Evolutionary conservation across 768 basidiomycete genomes (phyloP).

Genomic region (Amanita jacksonii): DNA sequence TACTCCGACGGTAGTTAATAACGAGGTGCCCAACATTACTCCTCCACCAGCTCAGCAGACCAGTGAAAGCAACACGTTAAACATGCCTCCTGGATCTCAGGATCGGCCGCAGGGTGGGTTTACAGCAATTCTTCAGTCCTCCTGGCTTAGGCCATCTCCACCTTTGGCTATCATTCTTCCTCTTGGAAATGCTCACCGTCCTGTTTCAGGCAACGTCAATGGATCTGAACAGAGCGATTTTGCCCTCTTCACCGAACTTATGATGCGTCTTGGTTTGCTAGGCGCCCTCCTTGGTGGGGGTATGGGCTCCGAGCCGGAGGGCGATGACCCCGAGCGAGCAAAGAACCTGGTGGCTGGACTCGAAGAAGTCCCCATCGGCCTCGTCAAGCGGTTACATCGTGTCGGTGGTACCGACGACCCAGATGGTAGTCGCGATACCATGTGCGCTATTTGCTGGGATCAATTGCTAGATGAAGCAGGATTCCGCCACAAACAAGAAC

Average conservation of each 20-base stretch:
- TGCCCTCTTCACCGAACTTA: slow-evolving; percentile 8
- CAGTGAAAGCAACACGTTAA: neutral
- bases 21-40: neutral
- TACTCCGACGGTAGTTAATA: slow-evolving; percentile 3
- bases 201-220: slow-evolving; percentile 7
- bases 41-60: neutral
- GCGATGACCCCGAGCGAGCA: slow-evolving; percentile 62
- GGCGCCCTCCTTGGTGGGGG: slow-evolving; percentile 15
- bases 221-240: neutral
- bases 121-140: neutral
- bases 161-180: neutral
- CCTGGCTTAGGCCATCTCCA: neutral
- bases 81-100: neutral
- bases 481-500: slow-evolving; percentile 13
- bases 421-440: slow-evolving; percentile 26
- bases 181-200: slow-evolving; percentile 2
- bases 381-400: slow-evolving; percentile 56
- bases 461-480: slow-evolving; percentile 41
- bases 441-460: slow-evolving; percentile 77
- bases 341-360: slow-evolving; percentile 52
- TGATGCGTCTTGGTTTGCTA: slow-evolving; percentile 14
- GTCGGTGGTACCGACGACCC: slow-evolving; percentile 28
- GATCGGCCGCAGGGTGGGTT: slow-evolving; percentile 6
- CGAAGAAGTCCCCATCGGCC: slow-evolving; percentile 55
- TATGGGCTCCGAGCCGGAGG: slow-evolving; percentile 24